phyloP scores from a whole-genome alignment of 176 grass and related monocot species.

The Phoenix roebelenii region DNA sequence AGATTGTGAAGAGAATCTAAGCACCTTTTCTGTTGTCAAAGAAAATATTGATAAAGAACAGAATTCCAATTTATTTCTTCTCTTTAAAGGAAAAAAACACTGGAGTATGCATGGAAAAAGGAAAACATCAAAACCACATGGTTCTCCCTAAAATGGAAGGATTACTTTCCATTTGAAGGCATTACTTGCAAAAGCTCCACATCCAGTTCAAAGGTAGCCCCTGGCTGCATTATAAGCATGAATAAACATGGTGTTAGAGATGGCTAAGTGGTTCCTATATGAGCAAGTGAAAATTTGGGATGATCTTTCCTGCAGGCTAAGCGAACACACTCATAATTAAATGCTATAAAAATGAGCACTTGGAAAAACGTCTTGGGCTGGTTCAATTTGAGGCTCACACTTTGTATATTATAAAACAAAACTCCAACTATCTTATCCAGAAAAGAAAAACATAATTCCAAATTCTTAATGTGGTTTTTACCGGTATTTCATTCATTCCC shows the following conservation, averaged over 20 bases:
- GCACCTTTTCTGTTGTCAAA: no score
- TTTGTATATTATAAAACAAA: no score
- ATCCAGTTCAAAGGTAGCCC: constrained; percentile 63
- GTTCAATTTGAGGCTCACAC: background rate
- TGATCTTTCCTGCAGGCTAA: background rate
- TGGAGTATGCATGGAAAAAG: background rate
- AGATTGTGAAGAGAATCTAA: no score
- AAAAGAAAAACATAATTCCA: background rate
- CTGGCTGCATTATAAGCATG: constrained; percentile 35
- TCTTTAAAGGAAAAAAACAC: no score
- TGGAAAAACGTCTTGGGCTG: background rate
- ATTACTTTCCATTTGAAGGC: constrained; percentile 32
- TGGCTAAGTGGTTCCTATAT: background rate
- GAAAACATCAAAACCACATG: background rate
- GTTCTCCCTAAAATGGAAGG: background rate
- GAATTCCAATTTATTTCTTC: no score
- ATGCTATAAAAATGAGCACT: background rate
- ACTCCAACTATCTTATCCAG: background rate
- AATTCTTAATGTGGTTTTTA: constrained; percentile 15
- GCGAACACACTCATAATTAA: background rate
- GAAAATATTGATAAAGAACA: no score
- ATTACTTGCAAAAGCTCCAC: constrained; percentile 65
- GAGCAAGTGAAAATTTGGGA: background rate
- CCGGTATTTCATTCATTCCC: constrained; percentile 74
- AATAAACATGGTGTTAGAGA: background rate